Base-by-base conservation (phyloP, 208 protist genomes). In the Angomonas deanei region DNA sequence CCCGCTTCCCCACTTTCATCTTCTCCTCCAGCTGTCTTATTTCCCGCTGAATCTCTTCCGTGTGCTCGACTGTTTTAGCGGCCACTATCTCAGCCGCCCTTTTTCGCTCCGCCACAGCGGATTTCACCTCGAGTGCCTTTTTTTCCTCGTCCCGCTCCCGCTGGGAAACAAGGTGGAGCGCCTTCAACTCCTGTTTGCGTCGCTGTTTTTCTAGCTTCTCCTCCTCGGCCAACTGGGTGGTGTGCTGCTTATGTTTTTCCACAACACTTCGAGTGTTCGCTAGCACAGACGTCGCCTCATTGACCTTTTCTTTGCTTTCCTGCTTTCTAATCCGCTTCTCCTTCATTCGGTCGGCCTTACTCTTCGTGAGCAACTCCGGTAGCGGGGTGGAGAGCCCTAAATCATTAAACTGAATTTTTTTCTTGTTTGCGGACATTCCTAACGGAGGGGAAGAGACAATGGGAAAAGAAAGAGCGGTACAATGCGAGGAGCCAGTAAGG, bases 361-460 rank as follows among this genome's bases (percentile, higher is more conserved):
- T 86, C 54, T 88, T 82, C 3, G 75, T 54, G 23, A 96, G 64
- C 8, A 84, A 68, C 26, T 39, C 42, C 8, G 91, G 91, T 21
- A 94, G 42, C 27, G 91, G 81, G 24, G 79, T 90, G 24, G 75
- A 73, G 24, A 96, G 77, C 0, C 87, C 87, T 36, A 96, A 67
- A 62, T 96, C 91, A 19, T 60, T 72, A 61, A 96, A 94, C 23
- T 76, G 75, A n/a, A 96, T 68, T 36, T 64, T 52, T 58, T 90
- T 91, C 28, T 71, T 58, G 17, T 59, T 66, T 1, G 74, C 53
- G 77, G 88, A 83, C 32, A 53, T 64, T n/a, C n/a, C n/a, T n/a
- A 57, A n/a, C 5, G 38, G 42, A 42, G 60, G 63, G 54, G 26
- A 59, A 52, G 55, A 61, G 24, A 30, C 2, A 5, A 15, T 13